Conservation (phyloP, 2,329 filamentous ascomycete species). For the Parastagonospora avenae region DNA sequence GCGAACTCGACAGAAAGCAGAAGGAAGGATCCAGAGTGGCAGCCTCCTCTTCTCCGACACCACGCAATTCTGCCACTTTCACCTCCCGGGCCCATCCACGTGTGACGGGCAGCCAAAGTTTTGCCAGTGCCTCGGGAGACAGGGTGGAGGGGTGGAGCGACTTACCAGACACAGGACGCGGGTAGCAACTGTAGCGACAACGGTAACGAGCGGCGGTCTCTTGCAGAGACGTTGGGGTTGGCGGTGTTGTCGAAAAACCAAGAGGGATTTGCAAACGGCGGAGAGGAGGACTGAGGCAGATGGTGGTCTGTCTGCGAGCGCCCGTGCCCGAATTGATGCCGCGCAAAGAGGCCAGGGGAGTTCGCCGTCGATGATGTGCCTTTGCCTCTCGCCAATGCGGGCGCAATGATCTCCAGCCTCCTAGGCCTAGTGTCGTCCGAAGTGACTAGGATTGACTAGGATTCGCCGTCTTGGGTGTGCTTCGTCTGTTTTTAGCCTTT, state of each 20-base stretch:
- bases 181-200: not conserved
- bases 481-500: too few relatives aligned
- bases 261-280: not conserved
- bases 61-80: not conserved
- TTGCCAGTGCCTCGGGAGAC: conserved; percentile 9
- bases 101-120: not conserved
- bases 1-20: not conserved
- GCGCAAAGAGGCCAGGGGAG: conserved; percentile 11
- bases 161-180: conserved; percentile 21
- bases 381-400: not conserved
- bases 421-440: too few relatives aligned
- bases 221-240: conserved; percentile 3
- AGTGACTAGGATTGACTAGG: too few relatives aligned
- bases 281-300: conserved; percentile 4
- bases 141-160: conserved; percentile 10
- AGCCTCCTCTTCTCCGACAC: not conserved
- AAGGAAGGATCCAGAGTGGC: not conserved
- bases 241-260: not conserved
- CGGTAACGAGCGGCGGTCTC: conserved; percentile 14
- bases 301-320: conserved; percentile 1
- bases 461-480: too few relatives aligned
- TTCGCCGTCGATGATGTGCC: conserved; percentile 14
- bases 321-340: conserved; percentile 10
- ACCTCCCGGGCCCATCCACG: too few relatives aligned
- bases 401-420: not conserved